Evolutionary conservation across 345 rosid species (phyloP).

Genomic region (Acer saccharum): DNA sequence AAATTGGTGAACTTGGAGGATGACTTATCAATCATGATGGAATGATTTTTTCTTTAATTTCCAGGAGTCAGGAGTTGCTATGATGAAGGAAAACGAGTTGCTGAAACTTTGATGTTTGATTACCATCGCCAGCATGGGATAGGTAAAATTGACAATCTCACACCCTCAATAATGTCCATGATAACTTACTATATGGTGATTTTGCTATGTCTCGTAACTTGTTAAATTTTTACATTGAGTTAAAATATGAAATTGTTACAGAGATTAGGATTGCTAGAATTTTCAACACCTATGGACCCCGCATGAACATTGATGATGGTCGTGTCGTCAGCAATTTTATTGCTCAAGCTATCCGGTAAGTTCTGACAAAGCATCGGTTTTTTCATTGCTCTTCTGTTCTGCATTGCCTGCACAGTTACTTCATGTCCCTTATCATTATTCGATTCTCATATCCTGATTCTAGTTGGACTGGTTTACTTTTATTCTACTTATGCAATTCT

Average conservation of each 20-base stretch:
- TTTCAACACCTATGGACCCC: constrained; percentile 95
- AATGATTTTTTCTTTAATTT: background rate
- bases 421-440: background rate
- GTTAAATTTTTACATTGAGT: background rate
- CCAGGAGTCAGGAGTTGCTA: constrained; percentile 94
- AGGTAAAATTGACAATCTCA: constrained; percentile 41
- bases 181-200: background rate
- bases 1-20: background rate
- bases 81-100: constrained; percentile 94
- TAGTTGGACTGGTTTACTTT: background rate
- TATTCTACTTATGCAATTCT: background rate
- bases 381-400: background rate
- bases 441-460: background rate
- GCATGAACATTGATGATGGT: constrained; percentile 95
- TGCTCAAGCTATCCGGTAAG: constrained; percentile 91
- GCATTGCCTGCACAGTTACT: background rate
- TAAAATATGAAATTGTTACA: constrained; percentile 16
- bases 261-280: constrained; percentile 90
- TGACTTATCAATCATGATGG: background rate
- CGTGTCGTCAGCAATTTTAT: constrained; percentile 98
- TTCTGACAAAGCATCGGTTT: background rate
- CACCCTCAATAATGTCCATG: background rate
- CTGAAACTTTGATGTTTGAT: constrained; percentile 94
- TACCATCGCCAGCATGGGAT: constrained; percentile 95
- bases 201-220: background rate